Base-by-base conservation (phyloP, 1,284 basidiomycete species). In the Ceratobasidium sp. region DNA sequence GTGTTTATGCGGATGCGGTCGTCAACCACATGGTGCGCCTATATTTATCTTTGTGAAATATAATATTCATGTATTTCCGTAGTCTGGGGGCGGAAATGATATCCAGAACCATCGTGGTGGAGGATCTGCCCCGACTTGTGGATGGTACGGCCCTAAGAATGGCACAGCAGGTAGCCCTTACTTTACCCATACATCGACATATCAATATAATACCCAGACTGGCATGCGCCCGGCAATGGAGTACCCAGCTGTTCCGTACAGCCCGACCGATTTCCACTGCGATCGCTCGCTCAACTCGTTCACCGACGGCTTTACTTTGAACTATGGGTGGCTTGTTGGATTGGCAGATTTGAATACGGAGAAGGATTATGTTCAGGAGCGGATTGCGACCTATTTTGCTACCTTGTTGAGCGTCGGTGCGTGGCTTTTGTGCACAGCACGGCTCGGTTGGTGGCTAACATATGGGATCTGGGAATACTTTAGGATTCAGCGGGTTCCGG, bases 1-100 rank as follows among this genome's bases (percentile, higher is more conserved):
- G 65, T 9, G 65, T 69, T n/a, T 69, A 69, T 48, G 65, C 65
- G 9, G 65, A 69, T 58, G 65, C 65, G 9, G 65, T 69, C 21
- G 65, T 69, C 39, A 69, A 69, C 52, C 65, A 69, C 34, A 69
- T 69, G 65, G 65, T 69, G 30, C 23, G 65, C 52, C 2, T 16
- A 10, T 9, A 23, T 26, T 21, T 30, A 12, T 21, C 60, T n/a
- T 36, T n/a, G 5, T 48, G 21, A 9, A n/a, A 12, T 45, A 8
- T n/a, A 21, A 14, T 50, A 48, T 6, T 18, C n/a, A 6, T n/a
- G 43, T 30, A 6, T 28, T 0, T n/a, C 1, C 26, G 3, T 45
- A 69, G 65, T 69, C 65, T 30, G 65, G 65, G n/a, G 65, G 65
- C n/a, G 65, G 65, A 57, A 69, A 69, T 39, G 65, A 69, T 28